phyloP scores from a whole-genome alignment of 2,329 filamentous ascomycete species.

The Plectosphaerella plurivora region DNA sequence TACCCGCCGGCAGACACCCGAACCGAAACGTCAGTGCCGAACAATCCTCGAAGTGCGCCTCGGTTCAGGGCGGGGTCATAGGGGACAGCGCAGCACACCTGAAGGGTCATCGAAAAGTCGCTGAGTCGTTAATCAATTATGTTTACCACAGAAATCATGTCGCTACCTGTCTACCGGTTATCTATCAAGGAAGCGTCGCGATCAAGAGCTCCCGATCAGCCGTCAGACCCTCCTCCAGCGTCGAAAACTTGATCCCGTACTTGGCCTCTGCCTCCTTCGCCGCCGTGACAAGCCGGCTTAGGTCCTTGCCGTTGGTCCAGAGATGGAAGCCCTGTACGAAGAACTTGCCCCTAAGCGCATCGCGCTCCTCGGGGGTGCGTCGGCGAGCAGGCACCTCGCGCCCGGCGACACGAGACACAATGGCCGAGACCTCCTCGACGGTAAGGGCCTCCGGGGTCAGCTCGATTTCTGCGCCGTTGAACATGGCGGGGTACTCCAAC shows the following conservation, averaged over 20 bases:
- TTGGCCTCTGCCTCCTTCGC: constrained; percentile 14
- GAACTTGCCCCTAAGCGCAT: constrained; percentile 10
- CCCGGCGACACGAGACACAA: constrained; percentile 23
- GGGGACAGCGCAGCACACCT: too few relatives aligned
- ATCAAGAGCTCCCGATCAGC: constrained; percentile 16
- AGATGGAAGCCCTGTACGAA: constrained; percentile 19
- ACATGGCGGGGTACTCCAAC: constrained; percentile 21
- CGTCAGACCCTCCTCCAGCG: constrained; percentile 17
- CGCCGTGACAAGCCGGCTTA: constrained; percentile 4
- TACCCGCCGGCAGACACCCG: too few relatives aligned
- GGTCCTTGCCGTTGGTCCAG: constrained; percentile 18
- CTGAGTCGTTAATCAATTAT: too few relatives aligned
- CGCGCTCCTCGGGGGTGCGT: constrained; percentile 15
- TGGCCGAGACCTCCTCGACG: constrained; percentile 22
- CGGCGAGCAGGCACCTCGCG: constrained; percentile 17
- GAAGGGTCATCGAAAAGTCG: too few relatives aligned
- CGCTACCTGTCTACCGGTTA: not conserved
- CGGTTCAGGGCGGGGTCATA: too few relatives aligned
- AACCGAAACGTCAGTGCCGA: too few relatives aligned
- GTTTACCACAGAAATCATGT: not conserved
- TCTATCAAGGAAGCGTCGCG: not conserved
- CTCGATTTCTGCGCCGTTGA: constrained; percentile 23
- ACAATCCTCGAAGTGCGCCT: too few relatives aligned
- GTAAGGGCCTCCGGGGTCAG: constrained; percentile 20
- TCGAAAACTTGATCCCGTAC: constrained; percentile 23